Evolutionary conservation across 306 rosid species (phyloP).

Genomic region (apple (Malus domestica)): DNA sequence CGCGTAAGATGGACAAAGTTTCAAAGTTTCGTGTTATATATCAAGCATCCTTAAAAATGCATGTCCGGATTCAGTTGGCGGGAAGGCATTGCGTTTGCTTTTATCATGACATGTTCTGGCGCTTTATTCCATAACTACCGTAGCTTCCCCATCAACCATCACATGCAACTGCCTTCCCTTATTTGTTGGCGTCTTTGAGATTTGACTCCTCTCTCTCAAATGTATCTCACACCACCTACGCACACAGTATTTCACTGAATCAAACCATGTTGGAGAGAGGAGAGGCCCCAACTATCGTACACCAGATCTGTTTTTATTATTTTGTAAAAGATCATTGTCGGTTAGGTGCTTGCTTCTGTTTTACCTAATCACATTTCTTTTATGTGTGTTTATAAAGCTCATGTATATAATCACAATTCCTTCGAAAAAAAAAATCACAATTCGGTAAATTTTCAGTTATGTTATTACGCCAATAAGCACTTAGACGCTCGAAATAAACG

Average conservation of each 20-base stretch:
- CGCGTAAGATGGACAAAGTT: neutral
- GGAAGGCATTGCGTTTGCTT: neutral
- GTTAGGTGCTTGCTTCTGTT: neutral
- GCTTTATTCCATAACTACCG: slow-evolving; percentile 11
- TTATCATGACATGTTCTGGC: neutral
- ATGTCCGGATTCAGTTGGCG: neutral
- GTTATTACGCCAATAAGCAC: neutral
- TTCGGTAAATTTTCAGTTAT: too few relatives aligned
- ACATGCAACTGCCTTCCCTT: slow-evolving; percentile 1
- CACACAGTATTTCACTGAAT: neutral
- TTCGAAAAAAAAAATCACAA: too few relatives aligned
- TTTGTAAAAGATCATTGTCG: neutral
- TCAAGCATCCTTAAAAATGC: neutral
- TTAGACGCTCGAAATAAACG: neutral
- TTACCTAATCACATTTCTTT: neutral
- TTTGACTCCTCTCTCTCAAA: neutral
- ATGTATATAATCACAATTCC: too few relatives aligned
- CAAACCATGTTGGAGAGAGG: neutral
- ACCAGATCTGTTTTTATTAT: slow-evolving; percentile 1
- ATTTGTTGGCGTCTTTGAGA: neutral
- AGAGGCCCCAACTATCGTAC: neutral
- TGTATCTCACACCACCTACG: neutral
- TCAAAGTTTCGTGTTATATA: neutral
- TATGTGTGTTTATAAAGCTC: neutral
- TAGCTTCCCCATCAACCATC: neutral